Base-by-base conservation (phyloP, 2,329 filamentous ascomycete genomes). In the Pestalotiopsis sp. region DNA sequence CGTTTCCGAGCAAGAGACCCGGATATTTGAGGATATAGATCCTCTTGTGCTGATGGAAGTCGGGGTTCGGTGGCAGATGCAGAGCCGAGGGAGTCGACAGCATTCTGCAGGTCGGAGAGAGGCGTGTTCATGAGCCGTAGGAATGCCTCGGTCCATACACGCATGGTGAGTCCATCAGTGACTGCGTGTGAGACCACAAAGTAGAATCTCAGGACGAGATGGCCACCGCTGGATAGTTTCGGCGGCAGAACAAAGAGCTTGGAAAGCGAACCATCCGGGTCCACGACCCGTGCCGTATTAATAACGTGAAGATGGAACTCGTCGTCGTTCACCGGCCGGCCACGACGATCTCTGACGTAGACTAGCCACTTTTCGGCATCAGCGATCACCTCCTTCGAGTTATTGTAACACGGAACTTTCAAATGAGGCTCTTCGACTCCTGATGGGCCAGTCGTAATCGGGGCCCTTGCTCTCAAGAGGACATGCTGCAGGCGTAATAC, bases 151-250 rank as follows among this genome's bases (percentile, higher is more conserved):
- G 68, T 69, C 72, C 72, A 75, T 38, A 61, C 69, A 62, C 66
- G 69, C 36, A 63, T 69, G 1, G 72, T 70, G 38, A 75, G 64
- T 1, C 73, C 74, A 39, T 75, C 74, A 3, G 71, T 69, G n/a
- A 75, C 74, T 55, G 75, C 67, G 7, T 75, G 74, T 1, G 72
- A 71, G 14, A 72, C 68, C 14, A 72, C 69, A 39, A 75, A 74
- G 9, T 72, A 61, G 20, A 74, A 71, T 52, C 70, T 67, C 7
- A 75, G 45, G 17, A 38, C 58, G 27, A 63, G 64, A 14, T 66
- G 69, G 25, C 55, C 41, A 5, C 52, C 57, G 11, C 60, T 61
- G n/a, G 52, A 62, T 12, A 39, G 41, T 39, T 69, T 68, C 9
- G 69, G 62, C 27, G 73, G 69, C 4, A 75, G 67, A 3, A 74